Conservation (phyloP, 2,329 filamentous ascomycete genomes). For the Pseudocercospora musae region DNA sequence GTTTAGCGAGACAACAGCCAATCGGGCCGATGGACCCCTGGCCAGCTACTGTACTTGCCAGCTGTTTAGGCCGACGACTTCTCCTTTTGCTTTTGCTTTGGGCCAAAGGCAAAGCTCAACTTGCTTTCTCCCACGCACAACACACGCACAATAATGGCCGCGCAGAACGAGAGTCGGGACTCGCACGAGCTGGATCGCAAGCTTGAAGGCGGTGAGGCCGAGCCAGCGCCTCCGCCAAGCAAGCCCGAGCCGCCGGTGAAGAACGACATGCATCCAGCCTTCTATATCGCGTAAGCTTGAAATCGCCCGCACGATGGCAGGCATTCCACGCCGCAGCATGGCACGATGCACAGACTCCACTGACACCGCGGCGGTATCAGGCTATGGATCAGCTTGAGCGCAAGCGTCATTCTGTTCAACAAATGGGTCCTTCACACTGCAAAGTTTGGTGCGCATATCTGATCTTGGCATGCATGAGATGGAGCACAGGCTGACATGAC, state of each 20-base stretch:
- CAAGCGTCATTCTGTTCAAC: constrained; percentile 97
- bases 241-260: constrained; percentile 63
- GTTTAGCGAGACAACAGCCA: not conserved
- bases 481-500: constrained; percentile 8
- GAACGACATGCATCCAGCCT: constrained; percentile 67
- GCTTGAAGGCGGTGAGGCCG: constrained; percentile 64
- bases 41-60: not conserved
- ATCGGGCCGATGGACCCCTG: not conserved
- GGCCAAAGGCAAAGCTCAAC: no score
- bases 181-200: constrained; percentile 70
- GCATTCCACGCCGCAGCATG: no score
- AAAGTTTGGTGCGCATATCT: constrained; percentile 61
- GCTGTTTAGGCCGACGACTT: not conserved
- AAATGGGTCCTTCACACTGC: constrained; percentile 92
- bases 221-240: constrained; percentile 55
- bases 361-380: constrained; percentile 15
- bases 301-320: constrained; percentile 39
- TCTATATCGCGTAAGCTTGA: constrained; percentile 68
- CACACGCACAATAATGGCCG: not conserved
- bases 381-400: constrained; percentile 84
- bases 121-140: not conserved
- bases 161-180: constrained; percentile 67
- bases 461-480: not conserved
- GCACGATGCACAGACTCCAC: constrained; percentile 29
- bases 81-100: not conserved